These are phyloP conservation scores for Saxophila tyrrhenica DNA, from an alignment of 495 filamentous ascomycete species.

Conservation along the genomic window DNA sequence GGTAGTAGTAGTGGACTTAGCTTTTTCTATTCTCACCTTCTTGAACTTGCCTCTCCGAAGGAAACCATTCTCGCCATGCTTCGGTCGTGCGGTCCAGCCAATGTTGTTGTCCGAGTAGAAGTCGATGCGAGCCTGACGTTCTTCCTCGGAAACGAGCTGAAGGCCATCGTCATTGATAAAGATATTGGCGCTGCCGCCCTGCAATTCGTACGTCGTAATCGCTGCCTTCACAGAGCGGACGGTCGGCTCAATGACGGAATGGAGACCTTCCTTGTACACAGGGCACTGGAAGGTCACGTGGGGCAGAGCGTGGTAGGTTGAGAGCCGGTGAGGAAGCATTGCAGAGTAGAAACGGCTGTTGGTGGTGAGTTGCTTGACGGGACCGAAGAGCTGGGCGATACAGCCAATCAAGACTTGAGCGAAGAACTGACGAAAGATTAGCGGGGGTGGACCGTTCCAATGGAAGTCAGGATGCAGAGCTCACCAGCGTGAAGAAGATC, in stretches of 20 bases:
- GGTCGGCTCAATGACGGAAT: constrained; percentile 50
- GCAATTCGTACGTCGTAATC: constrained; percentile 55
- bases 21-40: constrained; percentile 30
- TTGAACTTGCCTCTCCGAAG: constrained; percentile 58
- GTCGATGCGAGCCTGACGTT: constrained; percentile 45
- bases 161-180: constrained; percentile 42
- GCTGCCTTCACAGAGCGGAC: constrained; percentile 50
- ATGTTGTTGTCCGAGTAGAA: constrained; percentile 39
- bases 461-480: constrained; percentile 13
- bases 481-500: constrained; percentile 46
- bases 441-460: not conserved
- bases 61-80: constrained; percentile 39
- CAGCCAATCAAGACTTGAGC: constrained; percentile 47
- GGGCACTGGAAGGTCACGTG: constrained; percentile 68
- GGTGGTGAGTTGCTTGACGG: constrained; percentile 41
- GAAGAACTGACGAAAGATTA: constrained; percentile 40
- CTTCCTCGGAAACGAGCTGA: constrained; percentile 36
- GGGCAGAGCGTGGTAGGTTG: constrained; percentile 38
- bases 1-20: not conserved
- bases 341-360: constrained; percentile 57
- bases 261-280: constrained; percentile 63
- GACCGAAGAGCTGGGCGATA: constrained; percentile 48
- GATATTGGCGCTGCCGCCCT: constrained; percentile 40
- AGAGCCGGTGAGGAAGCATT: constrained; percentile 30
- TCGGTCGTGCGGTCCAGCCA: constrained; percentile 34